phyloP scores from a whole-genome alignment of 2,329 filamentous ascomycete species.

The Cercospora sp. region DNA sequence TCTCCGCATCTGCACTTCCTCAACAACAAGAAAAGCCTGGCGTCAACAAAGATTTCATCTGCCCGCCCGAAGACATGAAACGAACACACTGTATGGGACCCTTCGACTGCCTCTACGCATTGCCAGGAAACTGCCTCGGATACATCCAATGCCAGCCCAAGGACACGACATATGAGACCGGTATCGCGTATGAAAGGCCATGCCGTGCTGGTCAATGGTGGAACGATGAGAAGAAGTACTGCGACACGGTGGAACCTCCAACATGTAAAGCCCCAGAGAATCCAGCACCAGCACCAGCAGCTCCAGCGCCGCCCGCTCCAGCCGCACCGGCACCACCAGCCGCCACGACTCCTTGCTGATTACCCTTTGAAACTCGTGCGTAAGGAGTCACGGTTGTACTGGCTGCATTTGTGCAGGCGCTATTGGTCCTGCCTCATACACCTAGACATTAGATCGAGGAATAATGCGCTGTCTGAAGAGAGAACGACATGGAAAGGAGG shows the following conservation, averaged over 20 bases:
- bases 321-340: not conserved
- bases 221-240: slow-evolving; percentile 17
- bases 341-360: not conserved
- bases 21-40: not conserved
- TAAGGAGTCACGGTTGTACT: not conserved
- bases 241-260: not conserved
- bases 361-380: not conserved
- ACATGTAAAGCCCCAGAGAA: not conserved
- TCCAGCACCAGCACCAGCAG: not conserved
- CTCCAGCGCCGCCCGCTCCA: not conserved
- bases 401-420: not conserved
- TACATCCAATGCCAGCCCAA: slow-evolving; percentile 16
- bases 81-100: slow-evolving; percentile 9
- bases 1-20: not conserved
- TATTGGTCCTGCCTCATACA: not conserved
- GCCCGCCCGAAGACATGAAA: slow-evolving; percentile 11
- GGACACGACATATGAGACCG: slow-evolving; percentile 6
- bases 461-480: not conserved
- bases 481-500: too few relatives aligned
- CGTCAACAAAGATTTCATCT: not conserved
- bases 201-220: slow-evolving; percentile 9
- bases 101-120: slow-evolving; percentile 15
- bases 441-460: not conserved
- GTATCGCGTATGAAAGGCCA: slow-evolving; percentile 10
- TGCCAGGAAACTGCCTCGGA: slow-evolving; percentile 6